Conservation (phyloP, 176 grass and related monocot species). For the Rhynchospora pubera region DNA sequence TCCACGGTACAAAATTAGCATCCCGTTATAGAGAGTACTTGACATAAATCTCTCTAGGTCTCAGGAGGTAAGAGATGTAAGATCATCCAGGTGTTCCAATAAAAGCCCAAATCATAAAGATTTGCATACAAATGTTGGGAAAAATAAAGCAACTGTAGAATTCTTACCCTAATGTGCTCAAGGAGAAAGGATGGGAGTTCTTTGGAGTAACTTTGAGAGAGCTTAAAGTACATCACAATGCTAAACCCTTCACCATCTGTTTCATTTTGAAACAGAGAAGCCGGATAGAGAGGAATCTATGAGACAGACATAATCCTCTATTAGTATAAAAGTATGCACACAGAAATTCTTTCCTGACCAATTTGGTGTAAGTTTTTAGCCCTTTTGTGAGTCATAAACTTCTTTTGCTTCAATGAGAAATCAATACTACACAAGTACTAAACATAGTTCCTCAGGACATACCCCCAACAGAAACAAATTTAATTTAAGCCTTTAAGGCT, state of each 20-base stretch:
- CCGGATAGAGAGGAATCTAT: constrained; percentile 84
- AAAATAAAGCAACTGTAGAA: not conserved
- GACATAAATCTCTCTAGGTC: not conserved
- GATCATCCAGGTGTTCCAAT: not conserved
- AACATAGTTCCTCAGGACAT: not conserved
- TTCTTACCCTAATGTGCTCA: constrained; percentile 72
- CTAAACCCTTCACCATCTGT: constrained; percentile 86
- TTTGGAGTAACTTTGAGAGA: constrained; percentile 84
- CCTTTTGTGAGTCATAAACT: not conserved
- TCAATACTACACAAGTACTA: no score
- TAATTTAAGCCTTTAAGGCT: not conserved
- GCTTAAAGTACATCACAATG: constrained; percentile 97
- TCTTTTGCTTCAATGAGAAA: not conserved
- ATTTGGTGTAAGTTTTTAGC: not conserved
- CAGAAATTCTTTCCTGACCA: not conserved
- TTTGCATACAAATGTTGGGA: not conserved
- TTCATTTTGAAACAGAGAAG: constrained; percentile 96
- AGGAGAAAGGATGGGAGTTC: constrained; percentile 80
- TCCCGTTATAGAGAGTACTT: not conserved
- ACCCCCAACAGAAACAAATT: not conserved
- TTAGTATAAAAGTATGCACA: not conserved
- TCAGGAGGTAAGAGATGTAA: not conserved
- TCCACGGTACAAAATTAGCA: not conserved
- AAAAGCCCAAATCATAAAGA: not conserved
- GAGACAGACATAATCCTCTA: constrained; percentile 27